Evolutionary conservation across 2,329 filamentous ascomycete genomes (phyloP).

Genomic region (Incumbomyces lentus): DNA sequence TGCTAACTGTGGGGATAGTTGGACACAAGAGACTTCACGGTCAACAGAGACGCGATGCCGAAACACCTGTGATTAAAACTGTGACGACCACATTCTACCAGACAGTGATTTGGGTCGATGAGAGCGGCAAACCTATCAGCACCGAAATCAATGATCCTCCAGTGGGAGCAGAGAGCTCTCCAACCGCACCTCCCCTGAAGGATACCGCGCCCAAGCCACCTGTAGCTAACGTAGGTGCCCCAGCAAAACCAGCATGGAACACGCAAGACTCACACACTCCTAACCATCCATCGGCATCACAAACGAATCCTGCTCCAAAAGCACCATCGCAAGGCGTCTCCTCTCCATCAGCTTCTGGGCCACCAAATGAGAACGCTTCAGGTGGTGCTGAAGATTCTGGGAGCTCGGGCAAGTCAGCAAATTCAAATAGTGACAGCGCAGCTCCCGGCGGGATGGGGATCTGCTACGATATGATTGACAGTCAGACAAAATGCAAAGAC

Average conservation of each 20-base stretch:
- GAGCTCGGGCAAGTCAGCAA: no score
- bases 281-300: slow-evolving; percentile 7
- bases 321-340: background rate
- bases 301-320: slow-evolving; percentile 8
- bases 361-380: background rate
- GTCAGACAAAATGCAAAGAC: slow-evolving; percentile 55
- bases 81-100: slow-evolving; percentile 36
- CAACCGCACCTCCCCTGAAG: slow-evolving; percentile 12
- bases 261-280: background rate
- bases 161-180: slow-evolving; percentile 8
- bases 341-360: background rate
- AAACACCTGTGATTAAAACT: slow-evolving; percentile 25
- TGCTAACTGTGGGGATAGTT: background rate
- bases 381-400: slow-evolving; percentile 1
- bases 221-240: background rate
- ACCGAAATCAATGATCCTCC: slow-evolving; percentile 24
- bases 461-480: slow-evolving; percentile 49
- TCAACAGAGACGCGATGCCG: slow-evolving; percentile 12
- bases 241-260: background rate
- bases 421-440: background rate
- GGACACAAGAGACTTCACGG: slow-evolving; percentile 3
- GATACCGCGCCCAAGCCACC: slow-evolving; percentile 17
- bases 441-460: slow-evolving; percentile 36
- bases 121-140: slow-evolving; percentile 43
- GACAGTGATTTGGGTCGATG: slow-evolving; percentile 50